These are phyloP conservation scores for Pugionium dolabratum DNA, from an alignment of 345 rosid genomes.

Conservation along the genomic window DNA sequence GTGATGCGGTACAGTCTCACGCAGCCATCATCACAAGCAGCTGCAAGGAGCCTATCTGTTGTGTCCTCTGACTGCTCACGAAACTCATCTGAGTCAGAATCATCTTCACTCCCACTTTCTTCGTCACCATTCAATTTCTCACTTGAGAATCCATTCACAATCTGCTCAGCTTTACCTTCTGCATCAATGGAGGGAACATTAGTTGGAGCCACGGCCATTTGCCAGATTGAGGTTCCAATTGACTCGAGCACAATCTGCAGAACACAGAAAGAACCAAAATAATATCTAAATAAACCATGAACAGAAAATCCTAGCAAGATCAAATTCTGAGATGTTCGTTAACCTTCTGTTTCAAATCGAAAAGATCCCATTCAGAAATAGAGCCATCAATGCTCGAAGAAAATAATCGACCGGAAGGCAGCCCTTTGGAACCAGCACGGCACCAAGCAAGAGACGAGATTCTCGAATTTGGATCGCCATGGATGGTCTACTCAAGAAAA, in stretches of 20 bases:
- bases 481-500: constrained; percentile 57
- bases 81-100: constrained; percentile 50
- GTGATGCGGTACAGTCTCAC: constrained; percentile 63
- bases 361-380: constrained; percentile 84
- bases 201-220: constrained; percentile 72
- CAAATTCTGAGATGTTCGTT: not conserved
- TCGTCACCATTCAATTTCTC: constrained; percentile 39
- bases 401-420: constrained; percentile 72
- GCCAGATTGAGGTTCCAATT: constrained; percentile 86
- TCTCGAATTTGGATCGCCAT: constrained; percentile 72
- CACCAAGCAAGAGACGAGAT: constrained; percentile 91
- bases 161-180: constrained; percentile 36
- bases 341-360: constrained; percentile 73
- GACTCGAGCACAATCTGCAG: constrained; percentile 74
- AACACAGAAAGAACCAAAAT: not conserved
- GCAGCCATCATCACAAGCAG: constrained; percentile 89
- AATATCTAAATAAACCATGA: not conserved
- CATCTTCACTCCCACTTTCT: constrained; percentile 59
- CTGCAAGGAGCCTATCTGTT: constrained; percentile 54
- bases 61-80: constrained; percentile 40
- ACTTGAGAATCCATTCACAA: constrained; percentile 57
- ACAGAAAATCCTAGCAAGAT: not conserved
- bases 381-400: constrained; percentile 89
- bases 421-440: constrained; percentile 49
- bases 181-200: constrained; percentile 21